Percentiles rank a stretch among this genome's conserved stretches.
phyloP scores from a whole-genome alignment of 345 rosid genomes.

The Heritiera littoralis region DNA sequence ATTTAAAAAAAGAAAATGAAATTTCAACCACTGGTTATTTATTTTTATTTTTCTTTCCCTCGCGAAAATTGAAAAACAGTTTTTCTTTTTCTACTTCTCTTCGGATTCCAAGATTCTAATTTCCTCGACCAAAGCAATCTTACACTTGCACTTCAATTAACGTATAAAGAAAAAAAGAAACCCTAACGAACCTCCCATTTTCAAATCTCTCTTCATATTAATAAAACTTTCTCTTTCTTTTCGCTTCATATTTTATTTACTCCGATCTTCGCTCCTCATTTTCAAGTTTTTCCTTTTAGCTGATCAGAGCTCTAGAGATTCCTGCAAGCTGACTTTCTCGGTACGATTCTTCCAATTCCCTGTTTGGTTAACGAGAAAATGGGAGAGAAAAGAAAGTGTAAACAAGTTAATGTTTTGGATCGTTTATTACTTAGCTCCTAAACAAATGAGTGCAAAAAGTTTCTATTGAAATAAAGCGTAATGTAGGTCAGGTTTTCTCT shows the following conservation, averaged over 20 bases:
- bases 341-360: conserved; percentile 15
- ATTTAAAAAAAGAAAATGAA: neutral
- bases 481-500: neutral
- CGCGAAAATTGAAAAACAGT: neutral
- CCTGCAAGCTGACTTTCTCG: conserved; percentile 4
- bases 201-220: neutral
- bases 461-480: neutral
- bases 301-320: neutral
- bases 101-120: conserved; percentile 24
- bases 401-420: neutral
- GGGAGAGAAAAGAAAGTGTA: neutral
- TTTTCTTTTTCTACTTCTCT: too few species aligned
- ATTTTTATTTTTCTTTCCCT: neutral
- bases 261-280: neutral
- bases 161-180: neutral
- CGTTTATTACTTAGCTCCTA: neutral
- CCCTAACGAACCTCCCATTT: neutral
- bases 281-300: conserved; percentile 5
- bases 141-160: conserved; percentile 18
- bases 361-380: conserved; percentile 19
- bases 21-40: neutral
- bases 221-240: neutral
- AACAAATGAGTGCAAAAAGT: neutral
- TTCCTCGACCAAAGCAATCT: conserved; percentile 25
- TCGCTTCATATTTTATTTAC: neutral